Percentiles rank a stretch among this genome's conserved stretches.
phyloP scores from a whole-genome alignment of 441 rosid species.

The Euphorbia corollata region DNA sequence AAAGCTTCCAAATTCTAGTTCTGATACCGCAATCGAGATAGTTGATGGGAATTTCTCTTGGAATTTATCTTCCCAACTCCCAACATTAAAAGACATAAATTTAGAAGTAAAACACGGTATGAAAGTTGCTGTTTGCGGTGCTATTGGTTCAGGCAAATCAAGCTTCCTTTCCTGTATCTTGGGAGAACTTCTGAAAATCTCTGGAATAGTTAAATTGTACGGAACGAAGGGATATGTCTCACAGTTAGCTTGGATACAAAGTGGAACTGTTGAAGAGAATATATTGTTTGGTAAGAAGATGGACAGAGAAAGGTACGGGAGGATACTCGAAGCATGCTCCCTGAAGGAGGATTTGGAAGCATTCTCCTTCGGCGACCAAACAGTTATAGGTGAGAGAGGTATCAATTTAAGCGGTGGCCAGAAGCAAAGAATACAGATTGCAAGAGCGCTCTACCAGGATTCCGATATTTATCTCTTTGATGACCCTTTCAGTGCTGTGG shows the following conservation, averaged over 20 bases:
- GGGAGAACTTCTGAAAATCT: conserved; percentile 49
- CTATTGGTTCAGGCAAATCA: conserved; percentile 60
- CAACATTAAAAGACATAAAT: conserved; percentile 39
- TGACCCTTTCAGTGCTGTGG: conserved; percentile 90
- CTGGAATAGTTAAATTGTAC: conserved; percentile 38
- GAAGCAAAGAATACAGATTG: conserved; percentile 81
- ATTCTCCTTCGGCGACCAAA: conserved; percentile 72
- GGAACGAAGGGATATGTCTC: conserved; percentile 72
- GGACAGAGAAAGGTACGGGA: conserved; percentile 55
- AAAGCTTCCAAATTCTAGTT: conserved; percentile 31
- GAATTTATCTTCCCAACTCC: conserved; percentile 35
- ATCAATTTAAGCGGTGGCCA: conserved; percentile 90
- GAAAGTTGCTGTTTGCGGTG: conserved; percentile 60
- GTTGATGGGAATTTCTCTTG: conserved; percentile 45
- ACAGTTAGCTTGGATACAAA: conserved; percentile 87
- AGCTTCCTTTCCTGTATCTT: conserved; percentile 51
- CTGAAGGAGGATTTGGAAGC: conserved; percentile 67
- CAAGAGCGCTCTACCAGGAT: conserved; percentile 79
- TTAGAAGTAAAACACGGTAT: conserved; percentile 37
- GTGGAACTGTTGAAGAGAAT: conserved; percentile 73
- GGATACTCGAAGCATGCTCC: conserved; percentile 59
- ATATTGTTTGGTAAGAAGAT: conserved; percentile 64
- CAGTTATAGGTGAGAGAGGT: conserved; percentile 76
- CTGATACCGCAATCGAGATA: conserved; percentile 37
- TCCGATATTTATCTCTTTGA: conserved; percentile 76